Evolutionary conservation across 202 grass and related monocot genomes (phyloP), one percentile per base, ranked within the genome.

Genomic region (Thinopyrum obtusiflorum): DNA sequence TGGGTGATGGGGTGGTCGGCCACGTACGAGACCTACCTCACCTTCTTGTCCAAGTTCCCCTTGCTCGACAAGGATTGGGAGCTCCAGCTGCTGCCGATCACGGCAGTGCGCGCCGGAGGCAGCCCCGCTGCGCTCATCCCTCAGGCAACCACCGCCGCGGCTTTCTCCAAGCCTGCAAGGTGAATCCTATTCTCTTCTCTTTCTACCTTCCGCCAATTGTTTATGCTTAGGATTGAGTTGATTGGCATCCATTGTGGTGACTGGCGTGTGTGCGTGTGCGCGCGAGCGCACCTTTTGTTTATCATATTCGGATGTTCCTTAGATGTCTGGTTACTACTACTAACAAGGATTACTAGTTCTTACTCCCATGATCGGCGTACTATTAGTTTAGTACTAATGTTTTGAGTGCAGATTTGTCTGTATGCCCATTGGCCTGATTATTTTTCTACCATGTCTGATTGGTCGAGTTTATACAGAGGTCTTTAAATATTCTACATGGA

Each of bases 11-110:
- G 91, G 0, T 99, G 97, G 97, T 92, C 97, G 14, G 92, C 88
- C 47, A 97, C 94, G 24, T 99, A 97, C 18, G 93, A 99, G 73
- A 94, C 90, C 24, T 97, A 99, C 88, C 80, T 94, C 88, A 85
- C 94, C 75, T 96, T 98, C 89, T 84, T 96, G 67, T 96, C 92
- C 31, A 94, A 89, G 83, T 94, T 96, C 82, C 97, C 97, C 25
- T 88, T 99, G 82, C 37, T 96, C 77, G 93, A 99, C 73, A 99
- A 92, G 83, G 97, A 99, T 14, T 96, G 97, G 97, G 87, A 94
- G 18, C 88, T 99, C 63, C 93, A 93, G 94, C 88, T 99, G 61
- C 85, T 99, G 70, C 97, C 97, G 7, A 90, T 96, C 80, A 96
- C 97, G 4, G 83, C 90, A 24, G 51, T 89, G 63, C 91, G 93